Conservation (phyloP, 169 alveolate genomes). For the Plasmodium billcollinsi region DNA sequence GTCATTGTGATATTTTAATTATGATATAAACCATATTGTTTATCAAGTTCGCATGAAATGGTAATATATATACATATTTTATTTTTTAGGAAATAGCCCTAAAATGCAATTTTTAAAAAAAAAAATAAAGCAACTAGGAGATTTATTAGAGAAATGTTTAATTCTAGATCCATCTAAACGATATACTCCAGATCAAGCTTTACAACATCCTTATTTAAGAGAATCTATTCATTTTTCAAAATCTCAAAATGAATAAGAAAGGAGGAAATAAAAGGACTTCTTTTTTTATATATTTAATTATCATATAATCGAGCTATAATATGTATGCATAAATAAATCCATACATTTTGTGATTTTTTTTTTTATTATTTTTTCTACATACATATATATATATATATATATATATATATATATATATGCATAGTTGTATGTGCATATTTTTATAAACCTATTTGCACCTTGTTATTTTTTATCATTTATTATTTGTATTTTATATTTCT, state of each 20-base stretch:
- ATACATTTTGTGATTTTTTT: not conserved
- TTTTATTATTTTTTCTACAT: conserved; percentile 8
- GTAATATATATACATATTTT: not conserved
- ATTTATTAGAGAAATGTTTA: conserved; percentile 95
- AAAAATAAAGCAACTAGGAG: conserved; percentile 91
- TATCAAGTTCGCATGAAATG: not conserved
- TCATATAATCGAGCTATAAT: not conserved
- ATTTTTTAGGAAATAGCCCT: conserved; percentile 79
- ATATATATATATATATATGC: no score
- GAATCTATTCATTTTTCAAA: conserved; percentile 79
- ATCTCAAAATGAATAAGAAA: conserved; percentile 47
- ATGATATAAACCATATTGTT: no score
- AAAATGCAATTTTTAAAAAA: conserved; percentile 82
- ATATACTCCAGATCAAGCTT: conserved; percentile 96
- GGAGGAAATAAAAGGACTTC: not conserved
- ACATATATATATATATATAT: no score
- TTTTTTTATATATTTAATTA: no score
- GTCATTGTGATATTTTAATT: no score
- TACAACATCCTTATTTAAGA: conserved; percentile 94
- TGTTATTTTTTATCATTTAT: conserved; percentile 10
- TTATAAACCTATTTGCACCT: not conserved
- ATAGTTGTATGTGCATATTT: not conserved
- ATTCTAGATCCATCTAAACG: conserved; percentile 96
- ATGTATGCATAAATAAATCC: not conserved
- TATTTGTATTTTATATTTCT: conserved; percentile 47